A percentile compares a stretch with the other conserved stretches of the same genome.
These are phyloP conservation scores for Diaporthe sp. DNA, from an alignment of 2,329 filamentous ascomycete species.

Conservation along the genomic window DNA sequence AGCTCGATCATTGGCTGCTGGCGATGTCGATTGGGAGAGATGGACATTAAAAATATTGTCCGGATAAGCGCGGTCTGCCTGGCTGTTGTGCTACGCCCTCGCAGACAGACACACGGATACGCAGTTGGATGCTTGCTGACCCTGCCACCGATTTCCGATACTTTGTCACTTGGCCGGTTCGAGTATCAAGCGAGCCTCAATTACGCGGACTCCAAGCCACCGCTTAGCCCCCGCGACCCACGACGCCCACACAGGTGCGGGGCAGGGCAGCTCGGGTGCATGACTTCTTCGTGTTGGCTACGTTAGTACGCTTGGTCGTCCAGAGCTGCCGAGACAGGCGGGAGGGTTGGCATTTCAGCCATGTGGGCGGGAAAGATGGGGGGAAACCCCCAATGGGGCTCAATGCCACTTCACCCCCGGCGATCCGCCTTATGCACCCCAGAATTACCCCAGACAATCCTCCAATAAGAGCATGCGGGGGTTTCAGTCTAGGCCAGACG, in stretches of 20 bases:
- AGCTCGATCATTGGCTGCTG: conserved; percentile 24
- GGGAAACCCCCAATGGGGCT: neutral
- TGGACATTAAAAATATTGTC: conserved; percentile 5
- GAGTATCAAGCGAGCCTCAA: conserved; percentile 24
- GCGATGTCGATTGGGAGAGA: neutral
- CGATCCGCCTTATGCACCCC: conserved; percentile 29
- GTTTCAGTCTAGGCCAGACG: conserved; percentile 22
- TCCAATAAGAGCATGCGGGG: conserved; percentile 31
- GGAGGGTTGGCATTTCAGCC: conserved; percentile 11
- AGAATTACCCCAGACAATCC: conserved; percentile 39
- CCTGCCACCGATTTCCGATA: conserved; percentile 23
- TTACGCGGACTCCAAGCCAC: conserved; percentile 34
- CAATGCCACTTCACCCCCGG: conserved; percentile 15
- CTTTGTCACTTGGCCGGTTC: conserved; percentile 16
- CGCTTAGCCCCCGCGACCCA: conserved; percentile 21
- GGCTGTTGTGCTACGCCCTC: neutral
- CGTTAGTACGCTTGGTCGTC: conserved; percentile 19
- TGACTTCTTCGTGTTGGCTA: conserved; percentile 13
- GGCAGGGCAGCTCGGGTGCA: conserved; percentile 9
- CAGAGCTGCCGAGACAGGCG: conserved; percentile 14
- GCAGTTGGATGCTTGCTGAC: neutral
- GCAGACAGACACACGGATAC: neutral
- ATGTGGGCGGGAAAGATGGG: conserved; percentile 11
- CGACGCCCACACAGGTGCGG: conserved; percentile 17
- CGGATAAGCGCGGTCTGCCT: neutral